Percentiles rank a stretch among this genome's conserved stretches.
These are phyloP conservation scores for Boletus rubroflammeus DNA, from an alignment of 768 basidiomycete species.

Conservation along the genomic window DNA sequence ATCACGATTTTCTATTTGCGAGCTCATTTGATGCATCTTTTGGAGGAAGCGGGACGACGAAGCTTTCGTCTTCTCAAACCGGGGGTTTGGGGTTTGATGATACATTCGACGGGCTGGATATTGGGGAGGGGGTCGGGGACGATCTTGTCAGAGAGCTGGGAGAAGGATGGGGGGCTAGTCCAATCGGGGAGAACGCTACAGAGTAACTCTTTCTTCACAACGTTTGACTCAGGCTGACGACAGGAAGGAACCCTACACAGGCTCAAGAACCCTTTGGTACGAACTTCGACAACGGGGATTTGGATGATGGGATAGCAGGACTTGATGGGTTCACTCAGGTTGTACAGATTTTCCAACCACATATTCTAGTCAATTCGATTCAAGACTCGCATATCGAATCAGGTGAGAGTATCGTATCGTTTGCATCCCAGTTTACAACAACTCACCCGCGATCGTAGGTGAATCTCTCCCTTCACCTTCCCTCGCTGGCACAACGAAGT, in stretches of 20 bases:
- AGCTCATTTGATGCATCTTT: slow-evolving; percentile 65
- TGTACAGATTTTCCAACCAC: neutral
- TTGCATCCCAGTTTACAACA: neutral
- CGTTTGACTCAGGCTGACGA: slow-evolving; percentile 9
- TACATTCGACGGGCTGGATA: slow-evolving; percentile 54
- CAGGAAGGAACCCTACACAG: slow-evolving; percentile 12
- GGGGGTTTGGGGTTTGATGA: slow-evolving; percentile 51
- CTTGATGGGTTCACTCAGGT: slow-evolving; percentile 1
- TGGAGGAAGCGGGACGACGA: slow-evolving; percentile 33
- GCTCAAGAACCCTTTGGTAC: slow-evolving; percentile 18
- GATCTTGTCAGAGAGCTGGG: slow-evolving; percentile 75
- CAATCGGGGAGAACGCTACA: slow-evolving; percentile 2
- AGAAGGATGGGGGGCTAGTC: slow-evolving; percentile 54
- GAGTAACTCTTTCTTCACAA: slow-evolving; percentile 11
- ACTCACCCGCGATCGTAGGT: slow-evolving; percentile 3
- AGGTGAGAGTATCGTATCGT: slow-evolving; percentile 7
- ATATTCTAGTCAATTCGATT: neutral
- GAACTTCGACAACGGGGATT: slow-evolving; percentile 15
- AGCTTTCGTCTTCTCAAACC: slow-evolving; percentile 54
- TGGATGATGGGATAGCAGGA: slow-evolving; percentile 24
- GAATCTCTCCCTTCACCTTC: slow-evolving; percentile 1
- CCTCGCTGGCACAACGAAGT: slow-evolving; percentile 1
- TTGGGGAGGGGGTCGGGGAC: slow-evolving; percentile 62
- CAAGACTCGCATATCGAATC: neutral
- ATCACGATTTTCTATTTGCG: slow-evolving; percentile 63